These are phyloP conservation scores for Linnemannia zychae DNA, from an alignment of 192 early-diverging fungal genomes.

Conservation along the genomic window DNA sequence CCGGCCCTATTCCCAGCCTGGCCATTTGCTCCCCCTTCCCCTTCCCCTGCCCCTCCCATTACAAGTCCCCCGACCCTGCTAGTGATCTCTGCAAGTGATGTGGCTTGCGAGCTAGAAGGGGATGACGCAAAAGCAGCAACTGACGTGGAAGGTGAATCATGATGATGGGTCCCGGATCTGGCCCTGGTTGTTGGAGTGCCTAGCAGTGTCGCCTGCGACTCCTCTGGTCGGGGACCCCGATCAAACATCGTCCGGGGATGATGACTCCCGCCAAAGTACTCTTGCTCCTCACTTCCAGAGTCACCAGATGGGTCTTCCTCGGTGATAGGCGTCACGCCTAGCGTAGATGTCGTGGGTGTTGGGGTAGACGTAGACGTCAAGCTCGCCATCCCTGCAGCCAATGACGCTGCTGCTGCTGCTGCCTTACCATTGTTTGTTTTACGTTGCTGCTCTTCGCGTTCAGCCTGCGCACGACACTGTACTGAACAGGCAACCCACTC, in stretches of 20 bases:
- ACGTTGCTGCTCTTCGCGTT: slow-evolving; percentile 17
- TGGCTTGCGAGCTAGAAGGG: neutral
- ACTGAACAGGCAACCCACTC: slow-evolving; percentile 55
- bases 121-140: too few relatives aligned
- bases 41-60: too few relatives aligned
- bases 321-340: neutral
- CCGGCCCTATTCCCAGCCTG: neutral
- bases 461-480: slow-evolving; percentile 33
- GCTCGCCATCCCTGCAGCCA: neutral
- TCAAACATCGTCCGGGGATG: neutral
- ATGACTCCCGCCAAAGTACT: neutral
- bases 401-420: too few relatives aligned
- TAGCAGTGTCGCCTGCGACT: neutral
- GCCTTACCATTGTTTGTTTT: neutral
- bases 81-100: neutral
- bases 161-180: neutral
- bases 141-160: neutral
- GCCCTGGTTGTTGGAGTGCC: neutral
- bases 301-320: neutral
- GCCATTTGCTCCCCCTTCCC: neutral
- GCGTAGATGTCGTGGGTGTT: neutral
- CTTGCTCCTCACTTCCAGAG: neutral
- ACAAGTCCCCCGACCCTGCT: neutral
- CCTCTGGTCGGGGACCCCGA: neutral
- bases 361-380: neutral